Evolutionary conservation across 2,329 filamentous ascomycete genomes (phyloP).

Genomic region (Diaporthe caulivora): DNA sequence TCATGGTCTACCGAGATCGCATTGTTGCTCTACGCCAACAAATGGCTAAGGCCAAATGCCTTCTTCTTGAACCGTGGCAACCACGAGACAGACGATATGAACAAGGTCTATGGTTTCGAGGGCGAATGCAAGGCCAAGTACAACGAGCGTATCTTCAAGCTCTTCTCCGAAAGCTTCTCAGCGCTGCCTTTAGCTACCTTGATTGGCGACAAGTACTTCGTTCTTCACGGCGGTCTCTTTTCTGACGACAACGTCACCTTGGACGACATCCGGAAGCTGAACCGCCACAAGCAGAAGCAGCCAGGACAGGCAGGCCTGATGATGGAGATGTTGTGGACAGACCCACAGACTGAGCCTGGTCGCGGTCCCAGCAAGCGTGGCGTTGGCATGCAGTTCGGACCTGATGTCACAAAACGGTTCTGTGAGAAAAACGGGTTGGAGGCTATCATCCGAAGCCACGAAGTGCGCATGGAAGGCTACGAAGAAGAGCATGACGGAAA

Average conservation of each 20-base stretch:
- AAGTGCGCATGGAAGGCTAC: conserved; percentile 99
- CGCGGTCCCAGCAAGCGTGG: conserved; percentile 96
- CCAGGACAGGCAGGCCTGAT: conserved; percentile 94
- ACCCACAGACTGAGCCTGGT: conserved; percentile 87
- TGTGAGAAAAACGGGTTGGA: conserved; percentile 96
- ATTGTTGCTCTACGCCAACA: conserved; percentile 93
- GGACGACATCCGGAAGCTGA: conserved; percentile 93
- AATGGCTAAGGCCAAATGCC: conserved; percentile 87
- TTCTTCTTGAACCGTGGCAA: conserved; percentile 99
- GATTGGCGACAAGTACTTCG: conserved; percentile 90
- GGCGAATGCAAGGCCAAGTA: conserved; percentile 99
- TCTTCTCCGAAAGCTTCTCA: conserved; percentile 98
- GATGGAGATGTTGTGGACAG: conserved; percentile 99
- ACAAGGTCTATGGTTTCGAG: conserved; percentile 97
- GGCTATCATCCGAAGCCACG: conserved; percentile 95
- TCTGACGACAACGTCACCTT: conserved; percentile 93
- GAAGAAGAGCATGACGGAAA: conserved; percentile 96
- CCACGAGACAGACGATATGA: conserved; percentile 99
- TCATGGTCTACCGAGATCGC: conserved; percentile 99
- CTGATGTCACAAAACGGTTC: conserved; percentile 95
- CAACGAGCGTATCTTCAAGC: conserved; percentile 92
- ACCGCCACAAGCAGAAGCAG: conserved; percentile 90
- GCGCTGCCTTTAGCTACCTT: conserved; percentile 92
- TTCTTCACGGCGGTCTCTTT: conserved; percentile 94
- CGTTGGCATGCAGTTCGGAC: conserved; percentile 96